phyloP scores from a whole-genome alignment of 2,329 filamentous ascomycete genomes.

The Fusarium sulawesiense region DNA sequence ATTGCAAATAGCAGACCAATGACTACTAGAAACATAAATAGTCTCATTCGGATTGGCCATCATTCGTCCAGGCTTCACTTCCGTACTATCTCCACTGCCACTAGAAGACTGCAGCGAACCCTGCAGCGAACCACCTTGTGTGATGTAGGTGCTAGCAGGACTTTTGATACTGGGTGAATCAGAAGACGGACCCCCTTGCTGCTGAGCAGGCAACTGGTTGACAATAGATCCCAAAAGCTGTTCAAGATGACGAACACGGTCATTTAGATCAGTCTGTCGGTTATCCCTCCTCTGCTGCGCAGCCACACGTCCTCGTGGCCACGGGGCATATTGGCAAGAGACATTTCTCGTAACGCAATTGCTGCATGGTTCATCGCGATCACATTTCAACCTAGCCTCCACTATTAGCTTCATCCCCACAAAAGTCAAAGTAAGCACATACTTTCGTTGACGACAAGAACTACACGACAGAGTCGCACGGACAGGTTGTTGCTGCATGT shows the following conservation, averaged over 20 bases:
- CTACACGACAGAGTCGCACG: slow-evolving; percentile 24
- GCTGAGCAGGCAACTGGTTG: slow-evolving; percentile 16
- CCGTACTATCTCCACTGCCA: background rate
- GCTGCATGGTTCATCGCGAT: slow-evolving; percentile 37
- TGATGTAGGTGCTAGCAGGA: background rate
- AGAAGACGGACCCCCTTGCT: background rate
- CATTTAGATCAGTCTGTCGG: slow-evolving; percentile 24
- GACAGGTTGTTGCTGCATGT: background rate
- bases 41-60: slow-evolving; percentile 32
- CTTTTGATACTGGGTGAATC: slow-evolving; percentile 8
- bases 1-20: slow-evolving; percentile 34
- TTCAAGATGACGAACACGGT: slow-evolving; percentile 31
- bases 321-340: slow-evolving; percentile 25
- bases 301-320: slow-evolving; percentile 15
- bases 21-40: slow-evolving; percentile 37
- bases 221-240: slow-evolving; percentile 35
- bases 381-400: slow-evolving; percentile 26
- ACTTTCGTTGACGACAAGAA: slow-evolving; percentile 28
- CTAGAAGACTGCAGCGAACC: slow-evolving; percentile 1
- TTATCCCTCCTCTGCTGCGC: slow-evolving; percentile 17
- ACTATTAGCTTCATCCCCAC: background rate
- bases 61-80: slow-evolving; percentile 28
- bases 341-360: slow-evolving; percentile 36
- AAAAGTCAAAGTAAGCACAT: background rate
- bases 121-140: background rate